Conservation (phyloP, 768 basidiomycete genomes). For the Tephrocybe sp. region DNA sequence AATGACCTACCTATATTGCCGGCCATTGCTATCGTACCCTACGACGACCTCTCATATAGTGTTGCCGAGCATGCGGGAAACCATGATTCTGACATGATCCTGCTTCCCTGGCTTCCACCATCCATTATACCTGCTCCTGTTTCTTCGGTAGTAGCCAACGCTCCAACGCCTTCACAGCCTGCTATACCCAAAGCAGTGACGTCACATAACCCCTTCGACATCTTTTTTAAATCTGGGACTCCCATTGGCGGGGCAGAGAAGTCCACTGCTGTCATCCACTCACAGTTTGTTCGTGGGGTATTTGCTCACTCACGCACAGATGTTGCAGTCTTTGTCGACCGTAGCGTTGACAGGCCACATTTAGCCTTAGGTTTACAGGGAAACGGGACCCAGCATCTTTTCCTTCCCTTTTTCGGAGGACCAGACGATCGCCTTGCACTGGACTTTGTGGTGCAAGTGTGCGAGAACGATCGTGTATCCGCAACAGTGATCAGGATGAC, state of each 20-base stretch:
- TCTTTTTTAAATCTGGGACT: conserved; percentile 45
- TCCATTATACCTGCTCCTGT: conserved; percentile 10
- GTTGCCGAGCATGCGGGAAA: conserved; percentile 68
- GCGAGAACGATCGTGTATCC: conserved; percentile 59
- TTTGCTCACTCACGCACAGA: conserved; percentile 72
- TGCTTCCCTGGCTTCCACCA: conserved; percentile 79
- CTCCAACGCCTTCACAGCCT: conserved; percentile 6
- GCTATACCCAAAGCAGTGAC: conserved; percentile 17
- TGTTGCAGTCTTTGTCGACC: conserved; percentile 84
- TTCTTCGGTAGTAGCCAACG: not conserved
- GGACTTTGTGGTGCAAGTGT: conserved; percentile 83
- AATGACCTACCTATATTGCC: conserved; percentile 65
- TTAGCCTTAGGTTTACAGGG: conserved; percentile 7
- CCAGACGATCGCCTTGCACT: conserved; percentile 90
- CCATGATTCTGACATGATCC: conserved; percentile 66
- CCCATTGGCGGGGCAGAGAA: conserved; percentile 25
- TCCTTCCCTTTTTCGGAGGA: conserved; percentile 92
- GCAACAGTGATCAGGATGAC: conserved; percentile 76
- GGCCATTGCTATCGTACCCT: conserved; percentile 71
- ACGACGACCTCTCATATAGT: conserved; percentile 69
- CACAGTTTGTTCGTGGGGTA: conserved; percentile 81
- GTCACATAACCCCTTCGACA: conserved; percentile 69
- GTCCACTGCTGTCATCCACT: conserved; percentile 59
- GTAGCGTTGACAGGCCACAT: conserved; percentile 35
- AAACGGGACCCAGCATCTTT: conserved; percentile 58